phyloP scores from a whole-genome alignment of 805 yeast genomes.

The Huiozyma naganishii region DNA sequence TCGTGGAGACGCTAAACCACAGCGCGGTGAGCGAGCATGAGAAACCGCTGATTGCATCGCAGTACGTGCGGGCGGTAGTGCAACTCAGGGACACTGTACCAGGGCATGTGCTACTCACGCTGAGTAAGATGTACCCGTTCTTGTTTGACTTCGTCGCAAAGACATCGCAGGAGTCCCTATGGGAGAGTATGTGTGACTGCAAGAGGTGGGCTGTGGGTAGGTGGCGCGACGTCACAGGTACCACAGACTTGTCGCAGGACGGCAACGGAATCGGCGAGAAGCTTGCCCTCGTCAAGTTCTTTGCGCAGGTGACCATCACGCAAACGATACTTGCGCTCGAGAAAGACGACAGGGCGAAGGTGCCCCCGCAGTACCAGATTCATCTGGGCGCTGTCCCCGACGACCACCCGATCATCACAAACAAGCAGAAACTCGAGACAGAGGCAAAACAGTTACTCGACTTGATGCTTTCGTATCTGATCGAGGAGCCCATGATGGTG shows the following conservation, averaged over 20 bases:
- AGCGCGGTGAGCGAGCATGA: conserved; percentile 15
- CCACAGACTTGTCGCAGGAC: conserved; percentile 12
- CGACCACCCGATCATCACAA: conserved; percentile 53
- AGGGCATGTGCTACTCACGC: conserved; percentile 15
- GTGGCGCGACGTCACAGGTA: neutral
- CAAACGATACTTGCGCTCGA: conserved; percentile 30
- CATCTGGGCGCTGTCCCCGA: conserved; percentile 39
- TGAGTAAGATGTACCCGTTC: conserved; percentile 36
- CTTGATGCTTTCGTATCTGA: conserved; percentile 43
- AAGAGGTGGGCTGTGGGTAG: neutral
- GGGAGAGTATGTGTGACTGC: conserved; percentile 39
- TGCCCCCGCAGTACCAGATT: conserved; percentile 14
- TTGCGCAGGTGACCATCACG: conserved; percentile 45
- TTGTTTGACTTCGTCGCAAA: conserved; percentile 36
- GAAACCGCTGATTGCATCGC: conserved; percentile 24
- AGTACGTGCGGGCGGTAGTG: conserved; percentile 19
- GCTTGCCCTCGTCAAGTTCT: conserved; percentile 63
- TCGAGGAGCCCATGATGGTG: conserved; percentile 43
- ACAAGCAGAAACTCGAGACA: conserved; percentile 43
- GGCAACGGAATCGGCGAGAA: conserved; percentile 46
- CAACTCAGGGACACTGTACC: conserved; percentile 22
- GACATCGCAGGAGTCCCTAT: conserved; percentile 32
- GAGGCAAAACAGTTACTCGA: conserved; percentile 68
- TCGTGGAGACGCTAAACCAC: conserved; percentile 20
- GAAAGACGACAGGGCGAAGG: neutral